Conservation (phyloP, 2,329 filamentous ascomycete genomes). For the Shiraia bambusicola region DNA sequence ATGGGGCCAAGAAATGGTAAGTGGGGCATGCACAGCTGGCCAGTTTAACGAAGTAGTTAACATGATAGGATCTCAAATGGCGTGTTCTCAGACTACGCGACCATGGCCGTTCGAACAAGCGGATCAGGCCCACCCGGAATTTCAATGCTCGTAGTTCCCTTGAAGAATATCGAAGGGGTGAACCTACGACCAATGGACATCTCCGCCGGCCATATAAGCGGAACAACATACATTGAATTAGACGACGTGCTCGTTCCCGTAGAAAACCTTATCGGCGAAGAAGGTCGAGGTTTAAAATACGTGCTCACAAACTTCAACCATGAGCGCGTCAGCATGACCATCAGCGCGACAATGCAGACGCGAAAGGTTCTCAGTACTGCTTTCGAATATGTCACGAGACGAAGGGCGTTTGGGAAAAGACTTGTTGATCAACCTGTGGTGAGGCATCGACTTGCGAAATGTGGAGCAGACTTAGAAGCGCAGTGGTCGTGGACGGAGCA, state of each 20-base stretch:
- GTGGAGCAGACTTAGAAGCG: no score
- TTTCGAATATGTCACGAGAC: no score
- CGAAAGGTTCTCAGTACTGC: no score
- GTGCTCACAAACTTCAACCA: no score
- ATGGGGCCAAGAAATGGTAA: constrained; percentile 73
- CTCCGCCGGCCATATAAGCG: constrained; percentile 5
- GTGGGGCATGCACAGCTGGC: no score
- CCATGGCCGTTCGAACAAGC: constrained; percentile 72
- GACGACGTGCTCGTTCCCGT: constrained; percentile 81
- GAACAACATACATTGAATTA: constrained; percentile 68
- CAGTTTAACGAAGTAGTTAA: no score
- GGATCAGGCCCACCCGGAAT: constrained; percentile 59
- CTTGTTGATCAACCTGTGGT: no score
- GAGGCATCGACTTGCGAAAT: no score
- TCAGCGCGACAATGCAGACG: no score
- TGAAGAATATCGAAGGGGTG: constrained; percentile 51
- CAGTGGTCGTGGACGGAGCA: no score
- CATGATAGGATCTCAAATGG: constrained; percentile 64
- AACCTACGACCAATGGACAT: constrained; percentile 4
- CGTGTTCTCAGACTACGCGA: constrained; percentile 75
- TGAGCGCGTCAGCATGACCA: no score
- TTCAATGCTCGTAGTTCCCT: constrained; percentile 73
- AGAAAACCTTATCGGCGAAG: constrained; percentile 71
- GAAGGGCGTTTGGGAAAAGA: no score
- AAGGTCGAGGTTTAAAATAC: constrained; percentile 70